Conservation (phyloP, 805 yeast species). For the Scheffersomyces amazonensis region DNA sequence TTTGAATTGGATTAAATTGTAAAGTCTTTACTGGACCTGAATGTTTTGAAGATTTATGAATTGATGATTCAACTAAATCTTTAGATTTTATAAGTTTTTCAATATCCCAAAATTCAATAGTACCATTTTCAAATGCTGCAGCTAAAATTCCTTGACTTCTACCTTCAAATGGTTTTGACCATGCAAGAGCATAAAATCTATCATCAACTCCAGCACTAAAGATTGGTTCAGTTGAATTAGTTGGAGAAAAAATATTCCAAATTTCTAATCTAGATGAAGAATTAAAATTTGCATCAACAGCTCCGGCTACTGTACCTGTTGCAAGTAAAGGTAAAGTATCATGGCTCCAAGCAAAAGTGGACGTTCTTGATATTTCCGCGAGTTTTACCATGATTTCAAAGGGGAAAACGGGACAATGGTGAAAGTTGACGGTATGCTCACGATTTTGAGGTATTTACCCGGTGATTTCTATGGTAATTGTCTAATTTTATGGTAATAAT, state of each 20-base stretch:
- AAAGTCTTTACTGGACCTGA: conserved; percentile 68
- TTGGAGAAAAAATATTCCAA: conserved; percentile 59
- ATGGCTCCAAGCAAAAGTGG: conserved; percentile 96
- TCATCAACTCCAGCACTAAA: conserved; percentile 33
- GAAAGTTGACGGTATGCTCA: no score
- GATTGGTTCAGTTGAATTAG: conserved; percentile 27
- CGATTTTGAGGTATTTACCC: no score
- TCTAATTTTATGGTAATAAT: no score
- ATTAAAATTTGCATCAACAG: conserved; percentile 84
- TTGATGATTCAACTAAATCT: conserved; percentile 39
- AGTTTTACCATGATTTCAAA: conserved; percentile 73
- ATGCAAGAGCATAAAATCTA: conserved; percentile 72
- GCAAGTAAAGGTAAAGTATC: conserved; percentile 73
- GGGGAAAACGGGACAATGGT: no score
- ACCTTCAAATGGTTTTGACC: conserved; percentile 62
- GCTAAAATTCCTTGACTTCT: conserved; percentile 62
- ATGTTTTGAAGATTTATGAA: conserved; percentile 57
- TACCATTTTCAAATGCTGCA: conserved; percentile 86
- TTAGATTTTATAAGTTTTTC: conserved; percentile 43
- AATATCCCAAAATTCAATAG: conserved; percentile 75
- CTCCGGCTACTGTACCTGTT: conserved; percentile 94
- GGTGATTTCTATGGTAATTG: no score
- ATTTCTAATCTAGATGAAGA: conserved; percentile 75
- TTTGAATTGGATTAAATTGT: conserved; percentile 73
- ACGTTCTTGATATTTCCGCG: conserved; percentile 78